Evolutionary conservation across 371 early-diverging fungal species (phyloP).

Genomic region (Spraguea lophii): DNA sequence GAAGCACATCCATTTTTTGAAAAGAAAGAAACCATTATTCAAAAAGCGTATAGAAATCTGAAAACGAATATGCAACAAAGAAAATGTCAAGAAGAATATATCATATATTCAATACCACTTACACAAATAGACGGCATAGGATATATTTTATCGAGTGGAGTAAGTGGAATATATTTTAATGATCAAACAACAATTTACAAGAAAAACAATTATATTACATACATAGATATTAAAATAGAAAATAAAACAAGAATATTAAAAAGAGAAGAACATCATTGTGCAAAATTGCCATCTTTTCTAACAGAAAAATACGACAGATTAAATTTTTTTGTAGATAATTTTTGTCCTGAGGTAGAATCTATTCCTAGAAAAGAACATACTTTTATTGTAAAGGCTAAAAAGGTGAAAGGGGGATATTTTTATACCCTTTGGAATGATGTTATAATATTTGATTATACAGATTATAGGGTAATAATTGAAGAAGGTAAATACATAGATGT

Average conservation of each 20-base stretch:
- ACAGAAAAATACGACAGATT: constrained; percentile 1
- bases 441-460: constrained; percentile 32
- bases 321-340: constrained; percentile 27
- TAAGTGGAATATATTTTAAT: constrained; percentile 59
- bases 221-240: constrained; percentile 10
- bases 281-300: constrained; percentile 20
- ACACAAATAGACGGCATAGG: constrained; percentile 60
- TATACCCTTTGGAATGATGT: constrained; percentile 29
- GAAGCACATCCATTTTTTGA: constrained; percentile 40
- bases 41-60: constrained; percentile 21
- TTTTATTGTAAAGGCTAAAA: constrained; percentile 33
- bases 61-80: no score
- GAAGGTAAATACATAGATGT: no score
- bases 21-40: constrained; percentile 18
- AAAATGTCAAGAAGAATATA: constrained; percentile 25
- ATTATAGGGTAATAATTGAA: no score
- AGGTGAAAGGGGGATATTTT: constrained; percentile 23
- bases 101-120: constrained; percentile 53
- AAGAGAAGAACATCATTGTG: constrained; percentile 29
- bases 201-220: constrained; percentile 15
- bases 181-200: constrained; percentile 57
- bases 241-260: constrained; percentile 24
- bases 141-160: constrained; percentile 57
- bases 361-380: no score
- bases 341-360: no score